Evolutionary conservation across 108 stramenopile species (phyloP), one percentile per base, ranked within the genome.

Genomic region (Fragilaria crotonensis): DNA sequence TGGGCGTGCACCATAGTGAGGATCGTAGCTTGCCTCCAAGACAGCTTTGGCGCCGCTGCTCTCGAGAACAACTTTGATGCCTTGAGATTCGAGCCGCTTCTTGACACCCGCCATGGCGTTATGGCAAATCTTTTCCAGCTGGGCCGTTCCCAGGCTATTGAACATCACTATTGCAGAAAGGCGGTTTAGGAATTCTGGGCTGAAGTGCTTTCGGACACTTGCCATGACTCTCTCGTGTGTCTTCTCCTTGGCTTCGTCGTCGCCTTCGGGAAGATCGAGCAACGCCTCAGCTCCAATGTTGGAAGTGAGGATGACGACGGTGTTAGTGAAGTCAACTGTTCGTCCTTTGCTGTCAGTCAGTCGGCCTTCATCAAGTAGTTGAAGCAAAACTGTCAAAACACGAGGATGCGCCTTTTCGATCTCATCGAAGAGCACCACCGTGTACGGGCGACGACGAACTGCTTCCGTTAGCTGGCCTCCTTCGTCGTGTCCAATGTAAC

Each of bases 381-480:
- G 95, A 19, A 97, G 63, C 33, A 97, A 67, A 14, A 97, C 33
- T 36, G 96, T 96, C 58, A 97, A 81, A 22, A 98, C 95, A 33
- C 91, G 77, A 23, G 84, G 84, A 57, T 98, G 98, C 4, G 98
- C 98, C 75, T 98, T 98, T 59, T 98, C 98, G 27, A 98, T 85
- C 66, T 98, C 97, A 60, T 98, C 97, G 51, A 98, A 90, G 17
- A 95, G 78, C 4, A 94, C 78, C 49, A 97, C 96, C 2, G 89
- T 87, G 70, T 98, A 96, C 0, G 96, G 96, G n/a, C 80, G 72
- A 33, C 94, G 77, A 5, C 95, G 84, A 5, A 97, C 93, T 18
- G 95, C 96, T 54, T 98, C 95, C 1, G 98, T 98, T 27, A 98
- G 76, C 57, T 97, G 95, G 5, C 98, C 98, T 30, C 97, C 97